Evolutionary conservation across 768 basidiomycete genomes (phyloP).

Genomic region (Trametes punicea): DNA sequence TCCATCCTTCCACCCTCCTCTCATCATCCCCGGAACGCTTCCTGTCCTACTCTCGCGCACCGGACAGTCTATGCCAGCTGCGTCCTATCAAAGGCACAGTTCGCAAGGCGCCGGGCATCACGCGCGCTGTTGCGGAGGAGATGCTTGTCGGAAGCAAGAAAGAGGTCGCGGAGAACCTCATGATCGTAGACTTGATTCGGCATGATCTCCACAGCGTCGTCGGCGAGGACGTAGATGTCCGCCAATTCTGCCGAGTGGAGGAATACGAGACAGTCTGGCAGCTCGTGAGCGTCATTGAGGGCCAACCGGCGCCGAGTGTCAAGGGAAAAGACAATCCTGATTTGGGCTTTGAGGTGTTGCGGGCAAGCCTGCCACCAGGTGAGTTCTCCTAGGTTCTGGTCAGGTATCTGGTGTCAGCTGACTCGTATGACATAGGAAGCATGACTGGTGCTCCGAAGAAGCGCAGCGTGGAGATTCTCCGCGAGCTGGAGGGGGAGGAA

Average conservation of each 20-base stretch:
- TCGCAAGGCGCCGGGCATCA: conserved; percentile 62
- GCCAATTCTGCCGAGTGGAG: conserved; percentile 83
- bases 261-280: conserved; percentile 95
- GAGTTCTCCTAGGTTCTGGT: conserved; percentile 19
- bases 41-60: conserved; percentile 71
- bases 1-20: conserved; percentile 73
- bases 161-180: conserved; percentile 94
- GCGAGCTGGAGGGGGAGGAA: conserved; percentile 66
- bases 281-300: conserved; percentile 91
- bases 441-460: conserved; percentile 99
- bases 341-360: conserved; percentile 77
- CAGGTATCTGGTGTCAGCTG: neutral
- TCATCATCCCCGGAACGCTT: conserved; percentile 93
- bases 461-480: conserved; percentile 86
- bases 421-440: conserved; percentile 51
- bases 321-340: conserved; percentile 32
- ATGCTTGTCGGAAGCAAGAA: conserved; percentile 66
- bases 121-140: conserved; percentile 62
- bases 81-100: conserved; percentile 95
- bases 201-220: conserved; percentile 87
- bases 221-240: conserved; percentile 77
- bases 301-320: conserved; percentile 38
- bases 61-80: conserved; percentile 66
- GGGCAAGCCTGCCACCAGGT: conserved; percentile 85
- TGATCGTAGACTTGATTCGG: conserved; percentile 96